These are phyloP conservation scores for Casuarina cunninghamiana DNA, from an alignment of 306 rosid genomes.

Conservation along the genomic window DNA sequence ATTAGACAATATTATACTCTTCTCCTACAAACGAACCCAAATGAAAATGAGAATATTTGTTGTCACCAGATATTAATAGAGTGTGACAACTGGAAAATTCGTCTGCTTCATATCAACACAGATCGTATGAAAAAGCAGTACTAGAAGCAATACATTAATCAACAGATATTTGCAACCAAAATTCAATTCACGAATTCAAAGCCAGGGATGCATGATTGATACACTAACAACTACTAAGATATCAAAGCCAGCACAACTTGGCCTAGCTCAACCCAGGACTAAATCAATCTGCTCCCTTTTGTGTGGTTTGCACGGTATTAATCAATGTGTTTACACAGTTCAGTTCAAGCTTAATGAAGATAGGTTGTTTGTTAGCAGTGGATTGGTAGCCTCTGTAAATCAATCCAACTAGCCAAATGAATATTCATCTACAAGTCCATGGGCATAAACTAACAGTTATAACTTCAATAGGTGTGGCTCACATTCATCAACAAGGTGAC, in stretches of 20 bases:
- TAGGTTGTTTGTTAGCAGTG: not conserved
- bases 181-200: not conserved
- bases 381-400: not conserved
- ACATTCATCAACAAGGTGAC: slow-evolving; percentile 1
- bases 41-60: not conserved
- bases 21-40: not conserved
- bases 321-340: not conserved
- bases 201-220: not conserved
- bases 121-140: not conserved
- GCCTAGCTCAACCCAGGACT: not conserved
- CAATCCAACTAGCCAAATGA: not conserved
- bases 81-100: not conserved
- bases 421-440: not conserved
- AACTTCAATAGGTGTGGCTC: not conserved
- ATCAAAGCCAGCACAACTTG: not conserved
- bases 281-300: not conserved
- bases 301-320: not conserved
- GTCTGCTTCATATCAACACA: not conserved
- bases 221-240: not conserved
- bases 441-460: not conserved
- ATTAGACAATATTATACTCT: not conserved
- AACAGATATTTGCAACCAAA: not conserved
- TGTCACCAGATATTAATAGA: not conserved
- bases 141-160: not conserved
- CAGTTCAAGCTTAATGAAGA: not conserved